Evolutionary conservation across 1,139 yeast genomes (phyloP).

Genomic region (Zhuliangozyma blackwelliae): DNA sequence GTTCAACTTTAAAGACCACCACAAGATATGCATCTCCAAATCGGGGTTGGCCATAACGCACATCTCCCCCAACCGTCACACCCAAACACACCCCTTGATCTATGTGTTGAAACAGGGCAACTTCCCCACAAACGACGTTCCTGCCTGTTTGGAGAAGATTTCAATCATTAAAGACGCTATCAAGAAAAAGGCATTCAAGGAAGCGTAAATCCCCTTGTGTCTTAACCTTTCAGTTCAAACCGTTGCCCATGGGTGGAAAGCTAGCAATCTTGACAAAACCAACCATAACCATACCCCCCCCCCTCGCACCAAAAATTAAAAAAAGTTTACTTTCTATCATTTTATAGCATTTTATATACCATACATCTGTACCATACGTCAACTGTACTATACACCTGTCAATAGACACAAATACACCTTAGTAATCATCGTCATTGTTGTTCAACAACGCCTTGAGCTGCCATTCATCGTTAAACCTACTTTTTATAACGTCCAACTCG

Average conservation of each 20-base stretch:
- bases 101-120: constrained; percentile 59
- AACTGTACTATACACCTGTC: no score
- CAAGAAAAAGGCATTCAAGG: constrained; percentile 38
- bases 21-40: constrained; percentile 76
- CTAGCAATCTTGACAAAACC: no score
- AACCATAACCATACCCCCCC: no score
- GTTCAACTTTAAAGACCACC: constrained; percentile 93
- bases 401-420: neutral
- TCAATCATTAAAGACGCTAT: constrained; percentile 37
- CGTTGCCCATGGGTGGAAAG: no score
- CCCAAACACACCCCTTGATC: constrained; percentile 64
- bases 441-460: constrained; percentile 69
- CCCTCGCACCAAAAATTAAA: no score
- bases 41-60: constrained; percentile 76
- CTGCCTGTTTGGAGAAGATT: constrained; percentile 48
- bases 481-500: constrained; percentile 69
- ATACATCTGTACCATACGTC: no score
- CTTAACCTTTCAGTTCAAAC: neutral
- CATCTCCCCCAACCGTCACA: constrained; percentile 71
- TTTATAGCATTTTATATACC: no score
- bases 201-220: constrained; percentile 7
- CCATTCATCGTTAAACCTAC: constrained; percentile 88
- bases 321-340: no score
- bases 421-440: constrained; percentile 10
- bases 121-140: constrained; percentile 50